Evolutionary conservation across 2,329 filamentous ascomycete genomes (phyloP).

Genomic region (Boeremia exigua): DNA sequence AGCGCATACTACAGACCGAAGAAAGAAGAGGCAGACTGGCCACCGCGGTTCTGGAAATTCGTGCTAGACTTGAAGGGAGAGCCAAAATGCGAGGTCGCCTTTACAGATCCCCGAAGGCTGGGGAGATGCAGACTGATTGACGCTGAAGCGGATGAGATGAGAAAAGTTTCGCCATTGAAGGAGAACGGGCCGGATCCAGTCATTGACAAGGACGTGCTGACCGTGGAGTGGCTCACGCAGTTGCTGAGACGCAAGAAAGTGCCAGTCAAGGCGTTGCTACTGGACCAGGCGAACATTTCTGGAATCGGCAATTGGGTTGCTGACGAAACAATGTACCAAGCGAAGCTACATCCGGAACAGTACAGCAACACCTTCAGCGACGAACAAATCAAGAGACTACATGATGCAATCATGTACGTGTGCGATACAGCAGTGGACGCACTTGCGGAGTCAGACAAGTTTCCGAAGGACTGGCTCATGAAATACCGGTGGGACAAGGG

Average conservation of each 20-base stretch:
- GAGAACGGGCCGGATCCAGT: slow-evolving; percentile 96
- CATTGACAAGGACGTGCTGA: slow-evolving; percentile 77
- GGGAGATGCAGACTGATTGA: slow-evolving; percentile 82
- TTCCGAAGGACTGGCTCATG: slow-evolving; percentile 86
- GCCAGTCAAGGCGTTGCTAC: slow-evolving; percentile 84
- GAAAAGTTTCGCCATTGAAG: slow-evolving; percentile 76
- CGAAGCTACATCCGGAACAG: slow-evolving; percentile 88
- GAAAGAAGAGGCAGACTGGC: slow-evolving; percentile 72
- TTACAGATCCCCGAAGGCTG: slow-evolving; percentile 82
- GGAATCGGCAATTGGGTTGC: slow-evolving; percentile 98
- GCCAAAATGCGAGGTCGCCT: slow-evolving; percentile 72
- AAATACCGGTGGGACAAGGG: slow-evolving; percentile 89
- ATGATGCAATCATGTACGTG: slow-evolving; percentile 76
- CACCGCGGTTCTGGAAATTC: slow-evolving; percentile 90
- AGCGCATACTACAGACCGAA: slow-evolving; percentile 76
- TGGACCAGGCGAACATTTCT: slow-evolving; percentile 87
- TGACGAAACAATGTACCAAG: slow-evolving; percentile 92
- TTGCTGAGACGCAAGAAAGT: slow-evolving; percentile 79
- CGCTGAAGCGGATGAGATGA: slow-evolving; percentile 76
- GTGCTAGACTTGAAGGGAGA: slow-evolving; percentile 69
- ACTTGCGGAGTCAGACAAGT: slow-evolving; percentile 81
- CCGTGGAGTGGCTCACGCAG: slow-evolving; percentile 73
- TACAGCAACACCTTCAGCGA: slow-evolving; percentile 83
- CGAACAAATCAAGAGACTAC: slow-evolving; percentile 72
- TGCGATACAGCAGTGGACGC: slow-evolving; percentile 79